Evolutionary conservation across 768 basidiomycete species (phyloP), one percentile per base, ranked within the genome.

Genomic region (Pleurotus sapidus): DNA sequence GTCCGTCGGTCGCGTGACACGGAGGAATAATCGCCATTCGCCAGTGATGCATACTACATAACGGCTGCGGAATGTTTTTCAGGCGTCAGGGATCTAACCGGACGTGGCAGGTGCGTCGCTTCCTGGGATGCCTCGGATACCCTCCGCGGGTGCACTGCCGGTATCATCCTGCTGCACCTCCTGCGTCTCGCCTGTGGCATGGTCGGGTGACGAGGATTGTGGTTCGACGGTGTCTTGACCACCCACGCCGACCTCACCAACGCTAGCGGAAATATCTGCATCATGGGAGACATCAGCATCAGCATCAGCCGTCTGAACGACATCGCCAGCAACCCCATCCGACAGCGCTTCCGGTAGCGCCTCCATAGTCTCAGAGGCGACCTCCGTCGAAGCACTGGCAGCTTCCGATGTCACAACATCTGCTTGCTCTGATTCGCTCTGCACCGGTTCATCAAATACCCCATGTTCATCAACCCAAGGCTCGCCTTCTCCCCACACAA

Each of bases 401-500:
- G 18, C 38, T 54, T 54, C 51, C n/a, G 42, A 23, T 12, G 5
- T 45, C 42, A 5, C 38, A 20, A 14, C 20, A 4, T 42, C 51
- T 5, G 11, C 9, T 3, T 17, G 17, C 30, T 37, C 49, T 17
- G 24, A 6, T n/a, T n/a, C n/a, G 23, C 5, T 20, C 11, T 17
- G 8, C 20, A 34, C 15, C 20, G 27, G 25, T n/a, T 20, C 15
- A 24, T 15, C 15, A 50, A 18, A 15, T 23, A 23, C 15, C 15
- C 24, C 39, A 14, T n/a, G 20, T 27, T 53, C 57, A 55, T 60
- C 59, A 14, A 47, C 63, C 38, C 45, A 48, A 30, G 46, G 50
- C 40, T 53, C 24, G 15, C 56, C 30, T 56, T 67, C 68, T n/a
- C 72, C 70, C 67, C 69, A 74, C 18, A 82, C 78, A 59, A 82